Conservation (phyloP, 2,329 filamentous ascomycete genomes). For the Beauveria rudraprayagi region DNA sequence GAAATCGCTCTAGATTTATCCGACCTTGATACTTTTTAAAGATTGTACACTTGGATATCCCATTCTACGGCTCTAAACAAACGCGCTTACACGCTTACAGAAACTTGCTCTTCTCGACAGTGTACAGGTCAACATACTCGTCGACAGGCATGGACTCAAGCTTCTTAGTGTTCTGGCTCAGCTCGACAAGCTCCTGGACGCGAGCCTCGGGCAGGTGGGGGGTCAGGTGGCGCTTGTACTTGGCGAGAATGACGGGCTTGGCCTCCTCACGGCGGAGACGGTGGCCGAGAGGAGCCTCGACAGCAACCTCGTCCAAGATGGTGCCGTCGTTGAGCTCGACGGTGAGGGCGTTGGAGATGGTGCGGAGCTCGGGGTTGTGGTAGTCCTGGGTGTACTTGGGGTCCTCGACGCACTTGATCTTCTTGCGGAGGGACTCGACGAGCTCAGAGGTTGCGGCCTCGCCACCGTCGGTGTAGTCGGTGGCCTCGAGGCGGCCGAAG, state of each 20-base stretch:
- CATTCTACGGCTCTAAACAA: not conserved
- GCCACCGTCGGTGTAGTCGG: slow-evolving; percentile 85
- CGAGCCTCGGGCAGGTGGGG: slow-evolving; percentile 71
- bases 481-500: slow-evolving; percentile 87
- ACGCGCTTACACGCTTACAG: slow-evolving; percentile 22
- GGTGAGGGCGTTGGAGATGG: slow-evolving; percentile 94
- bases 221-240: slow-evolving; percentile 87
- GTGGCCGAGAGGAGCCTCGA: slow-evolving; percentile 93
- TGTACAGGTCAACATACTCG: slow-evolving; percentile 84
- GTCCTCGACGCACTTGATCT: slow-evolving; percentile 95
- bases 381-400: slow-evolving; percentile 91
- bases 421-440: slow-evolving; percentile 83
- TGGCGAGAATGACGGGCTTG: slow-evolving; percentile 91
- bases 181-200: slow-evolving; percentile 73
- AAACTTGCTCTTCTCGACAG: slow-evolving; percentile 55
- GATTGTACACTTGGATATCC: not conserved
- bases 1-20: slow-evolving; percentile 5
- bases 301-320: slow-evolving; percentile 77
- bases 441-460: slow-evolving; percentile 87
- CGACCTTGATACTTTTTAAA: not conserved
- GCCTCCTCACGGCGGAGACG: slow-evolving; percentile 87
- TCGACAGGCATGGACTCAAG: slow-evolving; percentile 80
- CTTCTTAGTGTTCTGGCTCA: slow-evolving; percentile 66
- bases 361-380: slow-evolving; percentile 86
- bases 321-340: slow-evolving; percentile 94